Conservation (phyloP, 2,329 filamentous ascomycete genomes). For the Scytalidium sp. region DNA sequence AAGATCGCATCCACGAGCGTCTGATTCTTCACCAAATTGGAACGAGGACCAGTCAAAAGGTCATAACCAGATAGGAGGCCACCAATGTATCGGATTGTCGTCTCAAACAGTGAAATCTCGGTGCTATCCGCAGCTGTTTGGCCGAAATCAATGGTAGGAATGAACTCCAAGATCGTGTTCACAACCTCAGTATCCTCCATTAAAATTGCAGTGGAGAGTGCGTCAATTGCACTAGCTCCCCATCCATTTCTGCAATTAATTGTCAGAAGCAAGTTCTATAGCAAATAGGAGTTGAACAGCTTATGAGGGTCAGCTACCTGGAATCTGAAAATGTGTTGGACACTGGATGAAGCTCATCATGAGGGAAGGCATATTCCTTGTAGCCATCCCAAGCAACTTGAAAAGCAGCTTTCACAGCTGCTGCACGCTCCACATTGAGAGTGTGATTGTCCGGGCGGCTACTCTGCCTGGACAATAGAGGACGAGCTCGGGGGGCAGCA, state of each 20-base stretch:
- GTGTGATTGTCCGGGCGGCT: constrained; percentile 18
- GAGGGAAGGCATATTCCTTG: constrained; percentile 69
- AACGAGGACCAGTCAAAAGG: constrained; percentile 66
- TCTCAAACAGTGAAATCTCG: constrained; percentile 79
- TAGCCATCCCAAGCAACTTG: constrained; percentile 71
- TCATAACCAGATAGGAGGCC: constrained; percentile 78
- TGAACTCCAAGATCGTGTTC: constrained; percentile 66
- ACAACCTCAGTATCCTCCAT: constrained; percentile 70
- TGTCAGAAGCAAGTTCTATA: neutral
- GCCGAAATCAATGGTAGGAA: constrained; percentile 69
- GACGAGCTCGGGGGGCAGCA: constrained; percentile 14
- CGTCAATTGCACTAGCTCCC: constrained; percentile 81
- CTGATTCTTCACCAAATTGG: constrained; percentile 42
- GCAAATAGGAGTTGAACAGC: constrained; percentile 1
- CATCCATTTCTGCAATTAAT: constrained; percentile 64
- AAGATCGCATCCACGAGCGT: constrained; percentile 55
- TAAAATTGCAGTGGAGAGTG: constrained; percentile 73
- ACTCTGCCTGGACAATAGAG: constrained; percentile 8
- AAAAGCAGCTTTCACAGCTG: constrained; percentile 67
- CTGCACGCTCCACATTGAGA: constrained; percentile 37
- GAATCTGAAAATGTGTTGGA: constrained; percentile 65
- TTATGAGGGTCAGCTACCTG: constrained; percentile 46
- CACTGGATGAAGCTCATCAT: constrained; percentile 72
- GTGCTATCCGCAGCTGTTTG: constrained; percentile 39
- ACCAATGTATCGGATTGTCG: constrained; percentile 83